phyloP scores from a whole-genome alignment of 2,329 filamentous ascomycete species.

The Aspergillus pseudotamarii region DNA sequence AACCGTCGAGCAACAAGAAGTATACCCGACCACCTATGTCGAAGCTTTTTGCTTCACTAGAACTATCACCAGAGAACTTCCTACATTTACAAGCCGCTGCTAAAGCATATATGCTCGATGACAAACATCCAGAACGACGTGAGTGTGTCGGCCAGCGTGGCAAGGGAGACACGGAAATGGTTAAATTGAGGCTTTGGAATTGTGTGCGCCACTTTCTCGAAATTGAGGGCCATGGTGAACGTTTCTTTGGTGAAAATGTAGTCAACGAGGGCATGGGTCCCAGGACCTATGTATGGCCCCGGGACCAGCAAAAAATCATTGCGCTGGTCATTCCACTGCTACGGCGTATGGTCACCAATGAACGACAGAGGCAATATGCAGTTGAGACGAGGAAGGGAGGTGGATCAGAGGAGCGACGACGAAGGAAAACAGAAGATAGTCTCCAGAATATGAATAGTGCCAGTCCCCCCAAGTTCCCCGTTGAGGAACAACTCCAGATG shows the following conservation, averaged over 20 bases:
- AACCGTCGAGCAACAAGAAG: conserved; percentile 55
- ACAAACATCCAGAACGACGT: conserved; percentile 56
- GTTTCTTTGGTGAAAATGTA: conserved; percentile 54
- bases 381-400: conserved; percentile 58
- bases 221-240: conserved; percentile 53
- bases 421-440: conserved; percentile 39
- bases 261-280: conserved; percentile 43
- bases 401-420: conserved; percentile 40
- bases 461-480: conserved; percentile 25
- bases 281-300: conserved; percentile 55
- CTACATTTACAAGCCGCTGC: conserved; percentile 58
- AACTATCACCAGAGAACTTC: conserved; percentile 60
- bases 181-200: conserved; percentile 59
- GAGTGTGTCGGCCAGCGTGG: conserved; percentile 61
- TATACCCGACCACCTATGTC: conserved; percentile 62
- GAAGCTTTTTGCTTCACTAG: conserved; percentile 59
- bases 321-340: conserved; percentile 60
- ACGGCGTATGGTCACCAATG: conserved; percentile 62
- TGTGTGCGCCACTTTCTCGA: conserved; percentile 59
- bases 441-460: conserved; percentile 30
- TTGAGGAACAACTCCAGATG: conserved; percentile 37
- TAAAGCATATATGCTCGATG: conserved; percentile 60
- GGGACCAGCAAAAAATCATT: conserved; percentile 58
- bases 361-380: conserved; percentile 60
- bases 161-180: conserved; percentile 59